phyloP scores from a whole-genome alignment of 495 filamentous ascomycete species.

The Podospora tetraspora region DNA sequence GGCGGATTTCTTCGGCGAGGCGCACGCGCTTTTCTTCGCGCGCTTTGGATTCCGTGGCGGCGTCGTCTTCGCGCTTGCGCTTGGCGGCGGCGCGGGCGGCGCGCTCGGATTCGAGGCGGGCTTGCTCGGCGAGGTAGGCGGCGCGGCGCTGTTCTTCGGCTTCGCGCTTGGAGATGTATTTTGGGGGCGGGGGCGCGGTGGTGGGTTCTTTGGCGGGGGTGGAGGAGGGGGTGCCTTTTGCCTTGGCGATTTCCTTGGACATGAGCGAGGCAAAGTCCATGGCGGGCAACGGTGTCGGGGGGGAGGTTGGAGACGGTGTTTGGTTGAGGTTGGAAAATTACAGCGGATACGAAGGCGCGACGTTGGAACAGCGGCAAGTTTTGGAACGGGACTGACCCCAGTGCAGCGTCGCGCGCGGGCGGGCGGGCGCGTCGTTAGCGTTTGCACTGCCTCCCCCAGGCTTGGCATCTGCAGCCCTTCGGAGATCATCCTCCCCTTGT shows the following conservation, averaged over 20 bases:
- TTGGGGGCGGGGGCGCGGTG: constrained; percentile 32
- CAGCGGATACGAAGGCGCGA: not conserved
- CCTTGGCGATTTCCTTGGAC: constrained; percentile 80
- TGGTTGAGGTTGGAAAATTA: not conserved
- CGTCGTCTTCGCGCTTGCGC: constrained; percentile 88
- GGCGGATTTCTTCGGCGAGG: constrained; percentile 73
- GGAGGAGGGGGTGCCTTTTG: constrained; percentile 43
- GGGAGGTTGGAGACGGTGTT: not conserved
- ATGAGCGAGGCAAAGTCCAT: constrained; percentile 97
- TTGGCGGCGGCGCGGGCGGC: constrained; percentile 64
- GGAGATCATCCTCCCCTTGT: not conserved
- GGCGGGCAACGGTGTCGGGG: constrained; percentile 16
- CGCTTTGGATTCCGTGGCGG: constrained; percentile 56
- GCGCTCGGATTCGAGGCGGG: constrained; percentile 59
- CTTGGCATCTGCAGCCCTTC: not conserved
- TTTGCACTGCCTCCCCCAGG: not conserved
- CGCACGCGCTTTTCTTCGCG: constrained; percentile 74
- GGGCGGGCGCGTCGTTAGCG: not conserved
- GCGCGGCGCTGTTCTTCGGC: constrained; percentile 75
- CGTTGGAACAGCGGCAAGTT: not conserved
- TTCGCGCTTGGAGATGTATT: constrained; percentile 83
- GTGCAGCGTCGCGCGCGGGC: not conserved
- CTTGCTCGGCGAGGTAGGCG: constrained; percentile 76
- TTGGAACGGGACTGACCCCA: not conserved
- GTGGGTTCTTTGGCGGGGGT: constrained; percentile 8